A percentile compares a stretch with the other conserved stretches of the same genome.
Conservation (phyloP, 2,329 filamentous ascomycete genomes). For the Aureobasidium sp. region DNA sequence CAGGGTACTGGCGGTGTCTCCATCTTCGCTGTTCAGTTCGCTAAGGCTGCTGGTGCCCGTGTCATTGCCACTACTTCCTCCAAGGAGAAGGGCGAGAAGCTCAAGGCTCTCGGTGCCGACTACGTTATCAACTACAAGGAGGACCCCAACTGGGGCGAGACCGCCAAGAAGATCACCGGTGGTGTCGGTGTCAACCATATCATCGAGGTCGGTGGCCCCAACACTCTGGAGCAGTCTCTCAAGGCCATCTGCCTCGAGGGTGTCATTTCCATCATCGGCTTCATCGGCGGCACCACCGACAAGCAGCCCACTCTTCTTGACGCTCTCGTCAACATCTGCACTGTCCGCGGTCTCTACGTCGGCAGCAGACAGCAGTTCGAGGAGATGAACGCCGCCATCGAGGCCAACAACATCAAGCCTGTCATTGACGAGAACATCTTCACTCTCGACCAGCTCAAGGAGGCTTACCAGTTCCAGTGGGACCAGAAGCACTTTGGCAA, state of each 20-base stretch:
- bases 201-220: slow-evolving; percentile 57
- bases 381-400: slow-evolving; percentile 52
- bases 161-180: slow-evolving; percentile 44
- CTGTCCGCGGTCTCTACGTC: slow-evolving; percentile 50
- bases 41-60: slow-evolving; percentile 45
- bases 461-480: slow-evolving; percentile 40
- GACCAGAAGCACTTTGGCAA: slow-evolving; percentile 43
- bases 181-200: slow-evolving; percentile 53
- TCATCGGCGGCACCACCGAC: slow-evolving; percentile 44
- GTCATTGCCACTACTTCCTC: slow-evolving; percentile 53
- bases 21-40: slow-evolving; percentile 56
- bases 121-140: slow-evolving; percentile 51
- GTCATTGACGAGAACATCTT: slow-evolving; percentile 52
- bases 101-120: slow-evolving; percentile 47
- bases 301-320: slow-evolving; percentile 47
- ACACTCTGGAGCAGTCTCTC: slow-evolving; percentile 48
- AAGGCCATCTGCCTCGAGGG: slow-evolving; percentile 41
- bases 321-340: slow-evolving; percentile 43
- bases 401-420: slow-evolving; percentile 51
- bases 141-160: slow-evolving; percentile 46
- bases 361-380: slow-evolving; percentile 49
- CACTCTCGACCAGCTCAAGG: slow-evolving; percentile 42
- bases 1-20: slow-evolving; percentile 65
- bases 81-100: slow-evolving; percentile 38
- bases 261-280: slow-evolving; percentile 49